These are phyloP conservation scores for Ceratonia siliqua DNA, from an alignment of 306 rosid species.

Conservation along the genomic window DNA sequence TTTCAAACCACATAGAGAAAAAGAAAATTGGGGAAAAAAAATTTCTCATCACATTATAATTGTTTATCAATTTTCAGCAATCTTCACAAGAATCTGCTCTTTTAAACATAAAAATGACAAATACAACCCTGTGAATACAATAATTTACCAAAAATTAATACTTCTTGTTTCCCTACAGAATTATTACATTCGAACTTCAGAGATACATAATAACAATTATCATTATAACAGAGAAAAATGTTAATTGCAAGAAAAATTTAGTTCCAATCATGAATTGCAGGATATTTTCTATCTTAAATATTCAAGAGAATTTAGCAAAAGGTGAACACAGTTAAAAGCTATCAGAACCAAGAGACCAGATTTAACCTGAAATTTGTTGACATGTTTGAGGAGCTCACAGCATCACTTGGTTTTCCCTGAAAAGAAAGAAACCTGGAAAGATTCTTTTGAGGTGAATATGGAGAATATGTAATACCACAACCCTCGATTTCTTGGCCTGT, in stretches of 20 bases:
- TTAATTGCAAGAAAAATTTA: not conserved
- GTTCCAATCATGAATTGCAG: not conserved
- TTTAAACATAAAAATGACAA: not conserved
- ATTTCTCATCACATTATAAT: not conserved
- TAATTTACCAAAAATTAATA: not conserved
- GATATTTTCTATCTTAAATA: not conserved
- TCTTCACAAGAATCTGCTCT: not conserved
- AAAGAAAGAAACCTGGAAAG: constrained; percentile 52
- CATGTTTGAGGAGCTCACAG: constrained; percentile 73
- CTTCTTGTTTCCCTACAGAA: not conserved
- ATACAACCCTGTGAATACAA: not conserved
- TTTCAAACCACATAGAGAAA: constrained; percentile 15
- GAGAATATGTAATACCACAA: constrained; percentile 42
- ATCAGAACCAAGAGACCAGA: constrained; percentile 30
- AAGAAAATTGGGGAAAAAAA: not conserved
- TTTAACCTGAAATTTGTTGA: constrained; percentile 89
- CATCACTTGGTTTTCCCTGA: constrained; percentile 74
- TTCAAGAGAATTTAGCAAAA: constrained; percentile 18
- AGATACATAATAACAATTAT: not conserved
- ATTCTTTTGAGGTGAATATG: constrained; percentile 58
- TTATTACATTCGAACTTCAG: constrained; percentile 11
- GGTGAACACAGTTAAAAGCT: constrained; percentile 7
- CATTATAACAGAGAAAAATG: not conserved
- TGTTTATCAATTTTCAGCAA: not conserved
- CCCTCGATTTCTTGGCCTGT: constrained; percentile 63